A percentile compares a stretch with the other conserved stretches of the same genome.
Evolutionary conservation across 805 yeast genomes (phyloP).

Genomic region (Novakomyces olei): DNA sequence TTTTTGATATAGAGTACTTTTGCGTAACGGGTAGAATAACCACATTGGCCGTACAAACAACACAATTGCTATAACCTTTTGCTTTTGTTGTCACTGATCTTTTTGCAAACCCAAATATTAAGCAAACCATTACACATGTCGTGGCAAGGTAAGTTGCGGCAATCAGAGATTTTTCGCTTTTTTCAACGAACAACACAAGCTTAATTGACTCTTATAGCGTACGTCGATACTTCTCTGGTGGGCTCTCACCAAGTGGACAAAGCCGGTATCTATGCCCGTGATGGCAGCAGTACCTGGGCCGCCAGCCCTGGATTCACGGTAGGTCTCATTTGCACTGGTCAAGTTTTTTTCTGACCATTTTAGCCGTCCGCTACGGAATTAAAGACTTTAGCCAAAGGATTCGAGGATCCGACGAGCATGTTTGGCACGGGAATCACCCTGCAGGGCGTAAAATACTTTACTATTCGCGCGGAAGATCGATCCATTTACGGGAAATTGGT

Average conservation of each 20-base stretch:
- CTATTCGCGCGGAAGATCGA: constrained; percentile 75
- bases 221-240: constrained; percentile 67
- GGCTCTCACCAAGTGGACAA: constrained; percentile 74
- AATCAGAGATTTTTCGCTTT: background rate
- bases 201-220: constrained; percentile 30
- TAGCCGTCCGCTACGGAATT: constrained; percentile 47
- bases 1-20: too few species aligned
- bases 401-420: constrained; percentile 51
- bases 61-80: too few species aligned
- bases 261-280: constrained; percentile 82
- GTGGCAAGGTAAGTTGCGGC: constrained; percentile 3
- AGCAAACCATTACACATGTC: constrained; percentile 1
- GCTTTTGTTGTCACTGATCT: background rate
- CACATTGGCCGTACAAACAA: too few species aligned
- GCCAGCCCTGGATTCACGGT: constrained; percentile 38
- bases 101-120: background rate
- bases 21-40: too few species aligned
- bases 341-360: background rate
- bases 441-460: constrained; percentile 67
- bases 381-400: constrained; percentile 52
- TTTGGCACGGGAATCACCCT: constrained; percentile 75
- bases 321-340: constrained; percentile 3
- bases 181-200: background rate
- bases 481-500: constrained; percentile 37
- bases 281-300: constrained; percentile 93